Evolutionary conservation across 1,284 basidiomycete species (phyloP), one percentile per base, ranked within the genome.

Genomic region (Thecaphora frezii): DNA sequence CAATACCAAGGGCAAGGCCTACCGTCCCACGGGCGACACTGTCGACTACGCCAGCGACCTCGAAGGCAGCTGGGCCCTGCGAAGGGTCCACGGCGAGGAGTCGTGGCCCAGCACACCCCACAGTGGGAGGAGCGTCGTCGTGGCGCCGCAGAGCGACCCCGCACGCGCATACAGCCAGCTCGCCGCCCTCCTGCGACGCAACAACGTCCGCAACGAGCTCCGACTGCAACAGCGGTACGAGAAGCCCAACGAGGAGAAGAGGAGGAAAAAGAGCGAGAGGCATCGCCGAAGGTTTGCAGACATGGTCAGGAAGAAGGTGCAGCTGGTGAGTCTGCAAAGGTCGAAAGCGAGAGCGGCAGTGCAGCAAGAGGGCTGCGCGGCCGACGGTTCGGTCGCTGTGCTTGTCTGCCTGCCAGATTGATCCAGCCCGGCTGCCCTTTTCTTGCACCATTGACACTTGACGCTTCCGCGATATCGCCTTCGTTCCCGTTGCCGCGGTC

Each of bases 271-370:
- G 45, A 71, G 68, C 37, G 76, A 77, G 48, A 58, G 76, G 12
- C 76, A 78, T 46, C 60, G 76, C 30, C 67, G 75, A 30, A 61
- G 76, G 44, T 78, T 78, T 36, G 74, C 71, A 1, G 74, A 78
- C 41, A 69, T 76, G 69, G 67, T 78, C 26, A 59, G 73, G 51
- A 61, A 66, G 47, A 78, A 77, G 63, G 75, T 78, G 13, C 74
- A 77, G 48, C 51, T 78, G 44, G 76, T 73, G 43, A 53, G 71
- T 72, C 16, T 33, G 18, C 4, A n/a, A n/a, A n/a, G n/a, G n/a
- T n/a, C n/a, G n/a, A n/a, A n/a, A 18, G 54, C 1, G 37, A 21
- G n/a, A n/a, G 22, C 5, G 18, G n/a, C 13, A 52, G 30, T 8
- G 28, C n/a, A n/a, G 25, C 3, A 43, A 5, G 37, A 23, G 19